Base-by-base conservation (phyloP, 257 asterid genomes). In the Nicotiana attenuata region DNA sequence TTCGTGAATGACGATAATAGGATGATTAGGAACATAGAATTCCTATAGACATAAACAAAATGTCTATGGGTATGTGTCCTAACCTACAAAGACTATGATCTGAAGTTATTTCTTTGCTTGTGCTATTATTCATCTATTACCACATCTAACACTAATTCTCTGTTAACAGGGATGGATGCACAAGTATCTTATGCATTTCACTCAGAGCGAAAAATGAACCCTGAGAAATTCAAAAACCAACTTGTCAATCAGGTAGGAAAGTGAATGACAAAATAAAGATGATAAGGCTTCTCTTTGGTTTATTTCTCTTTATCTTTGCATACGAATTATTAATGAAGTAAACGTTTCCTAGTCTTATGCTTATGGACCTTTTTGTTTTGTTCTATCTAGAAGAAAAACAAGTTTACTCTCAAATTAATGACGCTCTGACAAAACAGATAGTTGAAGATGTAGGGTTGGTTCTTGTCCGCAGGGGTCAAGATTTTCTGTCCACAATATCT, bases 181-280 rank as follows among this genome's bases (percentile, higher is more conserved):
- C 98, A 95, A 86, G 97, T 92, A 77, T 95, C 99, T 33, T 93
- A 93, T 77, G 98, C 97, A 52, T 95, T 95, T 85, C 99, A 95
- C 89, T 85, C 97, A 7, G 96, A 95, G 81, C 90, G 99, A 82
- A 93, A 92, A 86, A 86, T 89, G 57, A 89, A 95, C 84, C 99
- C 98, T n/a, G 99, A 95, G 69, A 95, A 90, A 87, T 93, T 95
- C 85, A 92, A 93, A 83, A 92, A 95, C 88, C 99, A 95, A 87
- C 90, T 95, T 57, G 87, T 82, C 82, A 93, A 92, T 91, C 99
- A 95, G 97, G 99, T 95, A 86, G 9, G 14, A 2, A 47, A 83
- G 76, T 65, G 38, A 61, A 53, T 63, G 50, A 55, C 17, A 31
- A 0, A 75, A 15, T 50, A 24, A 73, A 47, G 24, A 75, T 24